Percentiles rank a stretch among this genome's conserved stretches.
These are phyloP conservation scores for Noccaea bulbosa DNA, from an alignment of 345 rosid genomes.

Conservation along the genomic window DNA sequence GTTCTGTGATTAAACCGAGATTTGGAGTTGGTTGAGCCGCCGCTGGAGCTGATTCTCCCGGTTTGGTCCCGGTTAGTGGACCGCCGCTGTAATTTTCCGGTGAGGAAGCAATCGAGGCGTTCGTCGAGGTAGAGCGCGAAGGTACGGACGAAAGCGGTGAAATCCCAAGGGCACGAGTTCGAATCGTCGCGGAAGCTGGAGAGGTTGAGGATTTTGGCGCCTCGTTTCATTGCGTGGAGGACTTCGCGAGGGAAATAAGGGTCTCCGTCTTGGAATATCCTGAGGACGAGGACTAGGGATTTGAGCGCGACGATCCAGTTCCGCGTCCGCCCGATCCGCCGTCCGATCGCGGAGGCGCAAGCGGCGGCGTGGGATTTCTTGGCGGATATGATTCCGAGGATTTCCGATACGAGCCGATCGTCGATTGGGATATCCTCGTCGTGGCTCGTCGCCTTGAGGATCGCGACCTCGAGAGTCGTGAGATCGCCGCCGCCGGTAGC, in stretches of 20 bases:
- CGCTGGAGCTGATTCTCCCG: slow-evolving; percentile 16
- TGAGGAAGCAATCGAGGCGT: slow-evolving; percentile 67
- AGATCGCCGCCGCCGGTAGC: slow-evolving; percentile 46
- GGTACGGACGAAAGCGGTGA: slow-evolving; percentile 61
- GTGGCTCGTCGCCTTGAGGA: slow-evolving; percentile 83
- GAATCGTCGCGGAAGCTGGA: slow-evolving; percentile 70
- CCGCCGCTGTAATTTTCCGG: slow-evolving; percentile 66
- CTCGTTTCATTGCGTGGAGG: slow-evolving; percentile 70
- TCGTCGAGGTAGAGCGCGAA: slow-evolving; percentile 77
- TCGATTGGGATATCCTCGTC: slow-evolving; percentile 70
- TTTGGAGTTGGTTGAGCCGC: background rate
- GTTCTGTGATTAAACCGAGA: slow-evolving; percentile 33
- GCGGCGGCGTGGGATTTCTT: slow-evolving; percentile 58
- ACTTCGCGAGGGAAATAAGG: slow-evolving; percentile 79
- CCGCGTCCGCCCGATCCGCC: slow-evolving; percentile 66
- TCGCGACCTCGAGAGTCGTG: slow-evolving; percentile 59
- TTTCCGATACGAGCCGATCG: slow-evolving; percentile 59
- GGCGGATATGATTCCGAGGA: slow-evolving; percentile 59
- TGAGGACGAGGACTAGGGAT: slow-evolving; percentile 73
- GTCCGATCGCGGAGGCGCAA: slow-evolving; percentile 65
- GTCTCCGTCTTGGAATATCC: slow-evolving; percentile 80
- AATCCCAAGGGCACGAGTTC: slow-evolving; percentile 76
- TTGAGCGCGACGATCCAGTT: slow-evolving; percentile 89
- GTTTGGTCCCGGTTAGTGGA: slow-evolving; percentile 39
- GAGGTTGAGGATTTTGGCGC: slow-evolving; percentile 76